Conservation (phyloP, 352 stramenopile species). For the Phytophthora syringae region DNA sequence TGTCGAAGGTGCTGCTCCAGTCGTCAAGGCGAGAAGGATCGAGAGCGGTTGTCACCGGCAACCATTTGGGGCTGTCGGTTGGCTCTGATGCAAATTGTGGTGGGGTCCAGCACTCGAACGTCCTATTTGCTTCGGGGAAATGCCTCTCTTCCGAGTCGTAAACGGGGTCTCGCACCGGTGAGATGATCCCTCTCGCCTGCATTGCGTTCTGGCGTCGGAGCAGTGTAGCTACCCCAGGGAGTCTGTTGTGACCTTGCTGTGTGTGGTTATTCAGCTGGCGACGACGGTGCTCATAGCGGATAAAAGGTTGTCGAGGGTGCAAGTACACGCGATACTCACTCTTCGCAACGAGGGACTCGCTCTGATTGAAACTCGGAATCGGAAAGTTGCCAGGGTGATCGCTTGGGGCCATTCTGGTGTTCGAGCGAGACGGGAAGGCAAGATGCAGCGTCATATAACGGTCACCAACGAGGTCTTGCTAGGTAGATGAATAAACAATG, state of each 20-base stretch:
- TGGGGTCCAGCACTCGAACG: conserved; percentile 29
- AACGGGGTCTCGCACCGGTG: not conserved
- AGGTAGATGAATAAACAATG: conserved; percentile 20
- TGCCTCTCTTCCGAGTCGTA: conserved; percentile 4
- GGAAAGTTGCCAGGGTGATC: not conserved
- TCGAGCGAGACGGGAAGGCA: conserved; percentile 10
- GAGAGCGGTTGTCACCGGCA: conserved; percentile 8
- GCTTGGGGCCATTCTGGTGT: conserved; percentile 28
- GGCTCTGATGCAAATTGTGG: conserved; percentile 4
- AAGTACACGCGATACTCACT: conserved; percentile 20
- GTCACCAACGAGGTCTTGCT: not conserved
- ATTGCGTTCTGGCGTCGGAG: conserved; percentile 26
- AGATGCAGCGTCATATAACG: conserved; percentile 8
- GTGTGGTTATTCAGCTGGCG: conserved; percentile 7
- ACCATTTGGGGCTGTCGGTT: conserved; percentile 9
- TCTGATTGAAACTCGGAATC: not conserved
- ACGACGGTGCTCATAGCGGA: conserved; percentile 16
- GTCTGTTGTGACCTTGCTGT: conserved; percentile 19
- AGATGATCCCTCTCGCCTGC: conserved; percentile 6
- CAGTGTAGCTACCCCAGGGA: conserved; percentile 33
- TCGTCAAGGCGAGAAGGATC: not conserved
- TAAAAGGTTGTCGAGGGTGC: conserved; percentile 21
- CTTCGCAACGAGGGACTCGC: conserved; percentile 9
- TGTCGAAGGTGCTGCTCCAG: conserved; percentile 11
- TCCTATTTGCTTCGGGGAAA: conserved; percentile 1